phyloP scores from a whole-genome alignment of 257 asterid species.

The Schizonepeta tenuifolia region DNA sequence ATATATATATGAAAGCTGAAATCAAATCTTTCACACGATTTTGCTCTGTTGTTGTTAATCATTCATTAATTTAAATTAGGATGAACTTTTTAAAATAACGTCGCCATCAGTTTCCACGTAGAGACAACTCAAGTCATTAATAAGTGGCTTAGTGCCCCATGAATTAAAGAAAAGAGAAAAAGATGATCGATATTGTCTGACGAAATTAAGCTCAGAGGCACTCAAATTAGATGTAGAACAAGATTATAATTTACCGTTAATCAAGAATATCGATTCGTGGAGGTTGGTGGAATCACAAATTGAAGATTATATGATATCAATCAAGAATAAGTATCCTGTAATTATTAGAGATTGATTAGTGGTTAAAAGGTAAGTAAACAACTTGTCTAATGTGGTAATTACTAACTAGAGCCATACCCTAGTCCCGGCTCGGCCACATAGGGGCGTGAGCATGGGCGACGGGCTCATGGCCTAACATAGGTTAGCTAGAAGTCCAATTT shows the following conservation, averaged over 20 bases:
- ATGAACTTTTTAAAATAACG: background rate
- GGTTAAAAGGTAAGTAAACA: background rate
- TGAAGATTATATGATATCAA: constrained; percentile 7
- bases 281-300: constrained; percentile 10
- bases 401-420: too few species aligned
- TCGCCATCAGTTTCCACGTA: background rate
- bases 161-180: background rate
- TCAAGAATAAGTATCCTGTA: constrained; percentile 3
- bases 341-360: background rate
- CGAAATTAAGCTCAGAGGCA: background rate
- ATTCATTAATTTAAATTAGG: background rate
- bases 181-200: background rate
- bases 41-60: background rate
- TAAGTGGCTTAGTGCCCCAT: background rate
- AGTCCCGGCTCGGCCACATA: too few species aligned
- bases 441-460: too few species aligned
- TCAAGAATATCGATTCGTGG: background rate
- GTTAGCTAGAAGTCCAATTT: too few species aligned
- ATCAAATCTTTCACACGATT: too few species aligned
- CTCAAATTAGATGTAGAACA: background rate
- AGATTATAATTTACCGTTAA: background rate
- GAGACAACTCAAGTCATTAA: background rate
- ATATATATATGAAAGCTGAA: background rate
- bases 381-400: background rate
- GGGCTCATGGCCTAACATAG: too few species aligned